Base-by-base conservation (phyloP, 306 rosid genomes). In the Hippophae rhamnoides region DNA sequence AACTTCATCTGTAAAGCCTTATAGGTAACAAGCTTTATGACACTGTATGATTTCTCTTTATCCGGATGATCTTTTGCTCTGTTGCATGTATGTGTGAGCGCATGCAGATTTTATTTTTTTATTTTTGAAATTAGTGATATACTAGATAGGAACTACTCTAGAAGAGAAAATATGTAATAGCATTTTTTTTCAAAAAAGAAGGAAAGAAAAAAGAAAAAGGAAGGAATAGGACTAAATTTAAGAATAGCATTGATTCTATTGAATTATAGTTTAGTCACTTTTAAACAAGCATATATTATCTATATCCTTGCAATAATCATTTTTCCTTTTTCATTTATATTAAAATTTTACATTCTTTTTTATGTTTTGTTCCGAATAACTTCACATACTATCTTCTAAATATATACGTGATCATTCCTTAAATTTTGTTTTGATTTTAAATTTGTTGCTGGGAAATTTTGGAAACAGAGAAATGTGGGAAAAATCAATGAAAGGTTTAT, bases 401-500 rank as follows among this genome's bases (percentile, higher is more conserved):
- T 59, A 3, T 54, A 10, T 23, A 43, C 10, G 53, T 46, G 18
- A 41, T 43, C 6, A n/a, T 31, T 26, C 43, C 53, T 23, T 72
- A 23, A 13, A 46, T 41, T 31, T 52, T 60, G 7, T 47, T 57
- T 64, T 73, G 49, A 70, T 58, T 43, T 52, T 23, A 44, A 23
- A 38, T 31, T 46, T 66, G 38, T 61, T 64, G 23, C 72, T 50
- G 46, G 60, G 62, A 65, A 71, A 71, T 79, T 49, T 58, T 63
- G 60, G 64, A 76, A 77, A 65, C 86, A 93, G 99, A 75, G 99
- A 93, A 71, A 93, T 93, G 99, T 93, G 99, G 99, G 99, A 93
- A 82, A 89, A 82, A 60, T 93, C 99, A 56, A 93, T 93, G 99
- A 84, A 64, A 68, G 99, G 99, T 61, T 66, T 89, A 54, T 65